Evolutionary conservation across 345 rosid genomes (phyloP), one percentile per base, ranked within the genome.

Genomic region (Lumnitzera littorea): DNA sequence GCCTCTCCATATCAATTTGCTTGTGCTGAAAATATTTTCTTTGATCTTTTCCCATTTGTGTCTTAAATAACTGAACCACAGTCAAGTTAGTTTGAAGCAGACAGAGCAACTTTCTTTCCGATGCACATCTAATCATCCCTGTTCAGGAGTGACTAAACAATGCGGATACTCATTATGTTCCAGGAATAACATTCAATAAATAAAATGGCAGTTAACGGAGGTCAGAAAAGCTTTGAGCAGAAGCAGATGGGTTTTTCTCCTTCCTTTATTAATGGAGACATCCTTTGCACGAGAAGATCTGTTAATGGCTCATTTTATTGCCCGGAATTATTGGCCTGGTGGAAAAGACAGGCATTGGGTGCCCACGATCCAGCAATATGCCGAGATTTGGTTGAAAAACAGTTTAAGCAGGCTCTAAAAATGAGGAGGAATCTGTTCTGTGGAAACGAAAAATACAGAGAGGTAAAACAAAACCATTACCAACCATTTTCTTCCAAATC

Each of bases 331-430:
- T 27, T 27, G 5, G 31, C 31, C 31, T 27, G 31, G 31, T 46
- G 62, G 46, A 67, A 60, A 59, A 47, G 55, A 58, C 46, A 54
- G 17, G 76, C 76, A 27, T 58, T 67, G 72, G 62, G 63, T 57
- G 69, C 68, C 15, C 31, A 24, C 53, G 31, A 20, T n/a, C 48
- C 58, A 2, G 27, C 53, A 48, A 15, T 25, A 25, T 15, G 29
- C 0, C 48, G 17, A 10, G 51, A n/a, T 25, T 63, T 25, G 14
- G 54, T 23, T 54, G 46, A 10, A 12, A 58, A 46, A 10, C 55
- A 67, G 10, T 20, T 14, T 58, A 43, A 55, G 59, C 69, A 31
- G 15, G 36, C 65, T 54, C 58, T 72, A 17, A 51, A 15, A 15
- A 20, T 62, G 47, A 50, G 76, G 55, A 50, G 31, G 5, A 27